These are phyloP conservation scores for Fraxinus americana DNA, from an alignment of 257 asterid genomes.

Conservation along the genomic window DNA sequence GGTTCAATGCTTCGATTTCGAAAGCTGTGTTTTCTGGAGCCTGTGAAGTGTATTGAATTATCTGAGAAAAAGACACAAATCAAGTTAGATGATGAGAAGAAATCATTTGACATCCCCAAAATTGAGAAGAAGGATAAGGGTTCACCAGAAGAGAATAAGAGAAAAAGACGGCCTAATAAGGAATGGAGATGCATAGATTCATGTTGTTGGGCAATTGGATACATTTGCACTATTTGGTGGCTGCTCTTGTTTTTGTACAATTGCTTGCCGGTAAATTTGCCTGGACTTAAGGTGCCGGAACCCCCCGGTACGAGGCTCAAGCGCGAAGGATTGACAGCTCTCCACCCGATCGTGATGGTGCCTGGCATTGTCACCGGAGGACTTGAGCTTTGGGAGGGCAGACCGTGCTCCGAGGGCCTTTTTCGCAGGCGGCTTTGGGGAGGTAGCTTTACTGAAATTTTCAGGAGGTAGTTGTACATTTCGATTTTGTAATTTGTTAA, in stretches of 20 bases:
- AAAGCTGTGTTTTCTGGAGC: constrained; percentile 61
- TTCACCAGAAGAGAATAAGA: constrained; percentile 23
- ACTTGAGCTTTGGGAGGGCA: constrained; percentile 95
- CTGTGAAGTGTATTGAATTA: constrained; percentile 34
- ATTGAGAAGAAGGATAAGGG: constrained; percentile 19
- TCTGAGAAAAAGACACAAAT: constrained; percentile 12
- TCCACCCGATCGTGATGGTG: constrained; percentile 79
- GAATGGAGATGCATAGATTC: constrained; percentile 68
- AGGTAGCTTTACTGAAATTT: constrained; percentile 71
- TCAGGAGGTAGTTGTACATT: constrained; percentile 54
- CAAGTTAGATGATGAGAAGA: neutral
- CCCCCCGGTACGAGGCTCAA: constrained; percentile 65
- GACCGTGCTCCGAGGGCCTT: constrained; percentile 82
- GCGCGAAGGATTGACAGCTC: constrained; percentile 56
- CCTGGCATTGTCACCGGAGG: constrained; percentile 96
- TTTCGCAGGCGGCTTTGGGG: constrained; percentile 90
- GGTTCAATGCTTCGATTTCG: constrained; percentile 63
- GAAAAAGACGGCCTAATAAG: constrained; percentile 14
- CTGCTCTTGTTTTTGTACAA: constrained; percentile 54
- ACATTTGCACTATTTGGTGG: constrained; percentile 73
- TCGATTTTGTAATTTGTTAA: neutral
- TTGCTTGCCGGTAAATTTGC: constrained; percentile 49
- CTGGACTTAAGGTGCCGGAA: constrained; percentile 53
- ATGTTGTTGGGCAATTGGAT: constrained; percentile 74
- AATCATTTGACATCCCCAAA: constrained; percentile 27